Evolutionary conservation across 768 basidiomycete species (phyloP), one percentile per base, ranked within the genome.

Genomic region (Lyophyllum atratum): DNA sequence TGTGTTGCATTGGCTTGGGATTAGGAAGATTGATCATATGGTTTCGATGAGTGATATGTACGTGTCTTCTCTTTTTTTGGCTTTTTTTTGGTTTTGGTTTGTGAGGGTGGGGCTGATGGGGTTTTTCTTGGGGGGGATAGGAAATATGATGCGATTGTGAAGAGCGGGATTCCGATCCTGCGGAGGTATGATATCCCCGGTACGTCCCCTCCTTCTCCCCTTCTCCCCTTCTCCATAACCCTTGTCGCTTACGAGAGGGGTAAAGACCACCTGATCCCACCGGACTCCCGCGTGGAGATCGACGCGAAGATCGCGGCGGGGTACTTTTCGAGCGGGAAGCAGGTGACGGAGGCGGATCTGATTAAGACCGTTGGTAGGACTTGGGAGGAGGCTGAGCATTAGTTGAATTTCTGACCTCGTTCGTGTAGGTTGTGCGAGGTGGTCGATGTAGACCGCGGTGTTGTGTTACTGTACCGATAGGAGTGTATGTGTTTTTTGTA

Each of bases 271-370:
- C 85, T 97, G 54, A 91, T 97, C 60, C 94, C 93, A 0, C 90
- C 89, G 33, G 92, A 94, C 72, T 90, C 90, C 42, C 84, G 86
- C 15, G 95, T 98, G 25, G 95, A 98, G 76, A 97, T 96, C 60
- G 93, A 97, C 62, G 95, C 95, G 33, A 98, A 97, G 83, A 94
- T 95, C 63, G 92, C 92, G 11, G 88, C 92, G 4, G 95, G 95
- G 8, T 98, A 98, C 70, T 96, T 92, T 74, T 86, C 90, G 28
- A 89, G 82, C 59, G 87, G 86, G 2, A 90, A 90, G 71, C 78
- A 87, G 65, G 68, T 95, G 40, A 86, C 85, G 0, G 82, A 92
- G 67, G 89, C 81, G 17, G 93, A 96, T 70, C 74, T 96, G 34
- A 74, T 85, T 51, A 92, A 89, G 81, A 95, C 93, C 0, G 91